Percentiles rank a stretch among this genome's conserved stretches.
These are phyloP conservation scores for Macadamia integrifolia DNA, from an alignment of 164 flowering plant genomes.

Conservation along the genomic window DNA sequence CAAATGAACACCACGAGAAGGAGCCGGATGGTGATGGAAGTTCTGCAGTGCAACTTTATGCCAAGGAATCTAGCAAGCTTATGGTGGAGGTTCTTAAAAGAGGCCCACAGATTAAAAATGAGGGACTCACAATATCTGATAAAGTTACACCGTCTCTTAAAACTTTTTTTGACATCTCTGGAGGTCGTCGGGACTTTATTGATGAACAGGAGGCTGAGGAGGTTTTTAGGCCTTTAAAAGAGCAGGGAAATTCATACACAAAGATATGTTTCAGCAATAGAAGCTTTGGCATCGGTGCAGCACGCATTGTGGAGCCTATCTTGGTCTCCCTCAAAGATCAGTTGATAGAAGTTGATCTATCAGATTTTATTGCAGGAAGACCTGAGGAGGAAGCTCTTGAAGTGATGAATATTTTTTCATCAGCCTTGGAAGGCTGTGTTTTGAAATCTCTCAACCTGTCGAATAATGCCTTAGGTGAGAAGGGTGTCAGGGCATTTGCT, in stretches of 20 bases:
- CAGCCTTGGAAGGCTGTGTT: conserved; percentile 61
- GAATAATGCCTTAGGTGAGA: conserved; percentile 90
- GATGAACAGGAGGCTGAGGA: conserved; percentile 75
- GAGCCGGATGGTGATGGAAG: conserved; percentile 98
- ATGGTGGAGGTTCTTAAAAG: conserved; percentile 72
- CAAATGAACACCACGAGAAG: conserved; percentile 59
- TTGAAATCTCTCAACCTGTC: conserved; percentile 70
- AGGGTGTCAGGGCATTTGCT: conserved; percentile 87
- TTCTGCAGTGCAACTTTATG: conserved; percentile 93
- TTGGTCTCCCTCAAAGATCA: conserved; percentile 60
- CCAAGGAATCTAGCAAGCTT: conserved; percentile 82
- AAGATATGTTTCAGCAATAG: conserved; percentile 90
- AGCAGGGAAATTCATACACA: conserved; percentile 52
- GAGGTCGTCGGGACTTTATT: conserved; percentile 62
- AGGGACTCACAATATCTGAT: conserved; percentile 19
- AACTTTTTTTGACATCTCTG: conserved; percentile 74
- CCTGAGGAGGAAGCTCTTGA: conserved; percentile 83
- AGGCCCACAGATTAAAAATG: conserved; percentile 31
- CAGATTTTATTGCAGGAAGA: conserved; percentile 90
- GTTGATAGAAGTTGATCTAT: conserved; percentile 73
- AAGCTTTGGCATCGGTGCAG: conserved; percentile 81
- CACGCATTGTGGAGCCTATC: conserved; percentile 72
- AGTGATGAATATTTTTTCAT: conserved; percentile 72
- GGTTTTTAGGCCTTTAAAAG: conserved; percentile 55
- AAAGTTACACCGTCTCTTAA: conserved; percentile 16